Base-by-base conservation (phyloP, 108 stramenopile genomes). In the Cyclotella choctawhatcheeana region DNA sequence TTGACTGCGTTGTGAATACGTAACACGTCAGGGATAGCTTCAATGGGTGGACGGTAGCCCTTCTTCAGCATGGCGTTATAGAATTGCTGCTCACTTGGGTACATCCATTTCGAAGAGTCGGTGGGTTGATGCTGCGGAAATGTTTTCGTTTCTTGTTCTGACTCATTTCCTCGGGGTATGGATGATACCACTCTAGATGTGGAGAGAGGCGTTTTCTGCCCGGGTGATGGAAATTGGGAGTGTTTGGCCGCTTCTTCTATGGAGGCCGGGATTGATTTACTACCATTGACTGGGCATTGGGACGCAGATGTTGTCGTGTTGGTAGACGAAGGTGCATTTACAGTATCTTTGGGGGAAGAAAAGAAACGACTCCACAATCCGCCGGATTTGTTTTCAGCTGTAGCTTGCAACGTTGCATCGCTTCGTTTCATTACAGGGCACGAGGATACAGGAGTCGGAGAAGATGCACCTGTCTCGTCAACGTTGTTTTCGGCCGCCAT, bases 51-150 rank as follows among this genome's bases (percentile, higher is more conserved):
- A 40, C 90, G 82, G 83, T 95, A 97, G 30, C 98, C 97, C 74
- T 97, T 99, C 17, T 92, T 82, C 54, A 84, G 86, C 95, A 97
- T 93, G 63, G 98, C 97, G 73, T 97, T 97, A 84, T 90, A 98
- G 61, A 97, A 95, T 82, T 97, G 96, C 74, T 98, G 98, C 77
- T 97, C 97, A 47, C 88, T 90, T 8, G 98, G 98, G 79, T 99
- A 99, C 33, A 97, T 93, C 98, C 98, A 99, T 58, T 53, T 76
- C 33, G 34, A 18, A 25, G 56, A 54, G 47, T 65, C 33, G 64
- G 73, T 5, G 25, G 79, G 82, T 63, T 74, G 75, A 59, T 83
- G 83, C 24, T 50, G 44, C 18, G 81, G 76, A 5, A 48, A 53
- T 59, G 52, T 22, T 33, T 54, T 13, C 44, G 63, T 27, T 59